Base-by-base conservation (phyloP, 768 basidiomycete species). In the Leccinum uliginosum region DNA sequence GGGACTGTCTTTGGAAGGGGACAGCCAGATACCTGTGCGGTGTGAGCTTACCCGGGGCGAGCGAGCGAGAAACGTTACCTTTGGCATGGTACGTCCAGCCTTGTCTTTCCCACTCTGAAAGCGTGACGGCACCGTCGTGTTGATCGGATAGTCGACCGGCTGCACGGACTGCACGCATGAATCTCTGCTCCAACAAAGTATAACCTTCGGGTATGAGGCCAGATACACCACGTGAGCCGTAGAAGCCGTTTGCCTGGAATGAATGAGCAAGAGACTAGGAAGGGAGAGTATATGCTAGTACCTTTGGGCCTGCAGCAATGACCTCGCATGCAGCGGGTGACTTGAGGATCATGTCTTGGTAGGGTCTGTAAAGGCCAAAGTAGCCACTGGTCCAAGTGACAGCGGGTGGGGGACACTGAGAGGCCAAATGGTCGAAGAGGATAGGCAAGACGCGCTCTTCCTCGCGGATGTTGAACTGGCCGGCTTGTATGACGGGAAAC, bases 71-170 rank as follows among this genome's bases (percentile, higher is more conserved):
- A 9, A 24, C 24, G 21, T 9, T 59, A 96, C 95, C 97, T 80
- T 99, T 99, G 24, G 97, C 91, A 67, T 99, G 97, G 74, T 99
- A 99, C 1, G 97, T 98, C 97, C 97, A 99, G 4, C 88, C 92
- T 23, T 79, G 75, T 61, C 81, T 82, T 66, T 85, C 81, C 97
- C 97, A 99, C 71, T 99, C 96, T 57, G 76, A 80, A 59, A 99
- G 76, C 54, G 84, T 77, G 23, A 99, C 80, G 0, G 84, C 83
- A 32, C 73, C 65, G 50, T 58, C 34, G 26, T 9, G 32, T 4
- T 75, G 73, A 30, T 59, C 66, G 10, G 62, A 62, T n/a, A 59
- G 47, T 30, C 74, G 76, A 5, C 76, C 76, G 0, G 84, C 82
- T n/a, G 67, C 68, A 49, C 68, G 69, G 3, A 84, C 84, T 4